Evolutionary conservation across 192 early-diverging fungal genomes (phyloP), one percentile per base, ranked within the genome.

Genomic region (Rhizophagus clarus): DNA sequence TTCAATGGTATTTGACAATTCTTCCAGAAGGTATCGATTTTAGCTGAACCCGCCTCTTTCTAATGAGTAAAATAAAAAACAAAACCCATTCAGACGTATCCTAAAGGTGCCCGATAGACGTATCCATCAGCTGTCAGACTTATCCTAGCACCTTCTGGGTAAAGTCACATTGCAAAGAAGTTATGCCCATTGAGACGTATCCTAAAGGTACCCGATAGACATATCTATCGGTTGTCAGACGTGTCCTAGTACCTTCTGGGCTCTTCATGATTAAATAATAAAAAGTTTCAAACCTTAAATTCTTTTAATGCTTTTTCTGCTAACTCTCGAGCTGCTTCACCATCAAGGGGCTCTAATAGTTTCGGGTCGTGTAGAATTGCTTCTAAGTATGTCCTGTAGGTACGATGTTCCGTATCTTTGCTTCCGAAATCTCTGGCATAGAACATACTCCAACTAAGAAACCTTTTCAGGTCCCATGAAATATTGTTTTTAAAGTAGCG

Each of bases 151-250:
- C 22, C 61, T 62, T 63, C 31, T 76, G 74, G n/a, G n/a, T n/a
- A n/a, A n/a, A n/a, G n/a, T n/a, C n/a, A n/a, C n/a, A n/a, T n/a
- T n/a, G n/a, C n/a, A n/a, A n/a, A n/a, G n/a, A n/a, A n/a, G n/a
- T n/a, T n/a, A n/a, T n/a, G n/a, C 61, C 74, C 74, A 63, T 76
- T 76, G 61, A 76, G 74, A 76, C 74, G 61, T 76, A 76, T 76
- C 74, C 74, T 45, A 63, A 47, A 47, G 11, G 47, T 49, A 12
- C 67, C 61, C n/a, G 61, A 63, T 26, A 63, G 61, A 63, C n/a
- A 6, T 63, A 26, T 63, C 61, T 22, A 62, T 62, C 61, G 17
- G 61, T 22, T 62, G 61, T 62, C 61, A 62, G 61, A 62, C 17
- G 17, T 62, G 24, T 62, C 17, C 17, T 62, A 62, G 61, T 62